Evolutionary conservation across 2,329 filamentous ascomycete genomes (phyloP).

Genomic region (Chaetomiaceae sp.): DNA sequence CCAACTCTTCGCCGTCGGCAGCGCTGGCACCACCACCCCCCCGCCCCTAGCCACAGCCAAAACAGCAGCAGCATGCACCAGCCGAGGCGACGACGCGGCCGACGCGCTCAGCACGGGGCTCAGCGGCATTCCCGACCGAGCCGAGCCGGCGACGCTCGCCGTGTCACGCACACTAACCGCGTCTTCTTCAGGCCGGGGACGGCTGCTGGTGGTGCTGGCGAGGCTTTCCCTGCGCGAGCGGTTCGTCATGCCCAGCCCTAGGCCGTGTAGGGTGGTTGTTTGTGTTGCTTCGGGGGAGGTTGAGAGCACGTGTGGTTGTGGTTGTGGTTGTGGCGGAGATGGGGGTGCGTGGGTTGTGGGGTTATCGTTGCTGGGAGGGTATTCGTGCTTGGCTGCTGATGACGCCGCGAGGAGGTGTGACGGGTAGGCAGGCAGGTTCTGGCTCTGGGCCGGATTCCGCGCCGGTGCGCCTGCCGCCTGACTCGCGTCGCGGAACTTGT

Average conservation of each 20-base stretch:
- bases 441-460: too few relatives aligned
- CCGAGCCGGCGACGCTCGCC: slow-evolving; percentile 17
- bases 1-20: slow-evolving; percentile 35
- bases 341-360: too few relatives aligned
- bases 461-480: too few relatives aligned
- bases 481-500: too few relatives aligned
- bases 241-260: slow-evolving; percentile 16
- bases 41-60: slow-evolving; percentile 6
- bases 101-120: slow-evolving; percentile 27
- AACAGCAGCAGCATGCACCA: slow-evolving; percentile 14
- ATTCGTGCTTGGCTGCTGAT: too few relatives aligned
- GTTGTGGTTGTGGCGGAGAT: too few relatives aligned
- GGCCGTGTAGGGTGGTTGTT: slow-evolving; percentile 2
- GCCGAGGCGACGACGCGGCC: slow-evolving; percentile 29
- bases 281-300: neutral
- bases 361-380: too few relatives aligned
- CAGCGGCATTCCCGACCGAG: slow-evolving; percentile 3
- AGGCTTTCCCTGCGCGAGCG: slow-evolving; percentile 15
- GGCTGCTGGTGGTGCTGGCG: neutral
- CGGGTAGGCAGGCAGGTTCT: too few relatives aligned
- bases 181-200: too few relatives aligned
- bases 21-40: slow-evolving; percentile 24
- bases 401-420: too few relatives aligned
- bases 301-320: too few relatives aligned
- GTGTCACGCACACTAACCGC: slow-evolving; percentile 12